Evolutionary conservation across 768 basidiomycete species (phyloP).

Genomic region (Cystofilobasidium macerans): DNA sequence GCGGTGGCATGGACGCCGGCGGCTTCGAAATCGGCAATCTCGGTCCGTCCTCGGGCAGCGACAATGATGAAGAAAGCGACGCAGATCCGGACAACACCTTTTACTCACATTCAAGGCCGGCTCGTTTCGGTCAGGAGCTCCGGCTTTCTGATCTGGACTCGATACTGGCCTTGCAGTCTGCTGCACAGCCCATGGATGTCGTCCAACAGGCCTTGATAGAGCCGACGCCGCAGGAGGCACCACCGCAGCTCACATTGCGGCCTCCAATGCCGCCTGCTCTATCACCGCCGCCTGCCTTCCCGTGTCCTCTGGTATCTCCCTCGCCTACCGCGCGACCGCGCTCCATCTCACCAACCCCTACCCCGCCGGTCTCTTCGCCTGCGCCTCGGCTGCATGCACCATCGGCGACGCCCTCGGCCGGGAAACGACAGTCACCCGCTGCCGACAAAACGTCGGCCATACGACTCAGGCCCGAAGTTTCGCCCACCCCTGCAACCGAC

Average conservation of each 20-base stretch:
- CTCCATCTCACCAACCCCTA: background rate
- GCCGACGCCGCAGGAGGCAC: background rate
- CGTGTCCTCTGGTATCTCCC: background rate
- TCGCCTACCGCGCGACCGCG: background rate
- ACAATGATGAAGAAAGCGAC: conserved; percentile 4
- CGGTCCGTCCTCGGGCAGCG: background rate
- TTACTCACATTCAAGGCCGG: background rate
- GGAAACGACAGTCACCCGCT: too few species aligned
- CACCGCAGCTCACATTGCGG: background rate
- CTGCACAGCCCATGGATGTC: background rate
- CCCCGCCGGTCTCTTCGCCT: background rate
- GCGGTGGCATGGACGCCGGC: background rate
- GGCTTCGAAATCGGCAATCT: background rate
- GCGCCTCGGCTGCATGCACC: background rate
- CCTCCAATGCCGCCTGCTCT: background rate
- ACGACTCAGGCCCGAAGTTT: too few species aligned
- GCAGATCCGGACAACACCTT: conserved; percentile 15
- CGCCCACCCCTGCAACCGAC: too few species aligned
- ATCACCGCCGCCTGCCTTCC: background rate
- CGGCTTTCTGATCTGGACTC: background rate
- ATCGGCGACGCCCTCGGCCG: background rate
- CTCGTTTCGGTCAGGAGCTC: background rate
- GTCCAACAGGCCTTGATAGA: background rate
- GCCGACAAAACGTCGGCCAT: too few species aligned
- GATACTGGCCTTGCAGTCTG: background rate